phyloP scores from a whole-genome alignment of 768 basidiomycete species.

The Rhizopogon sp. region DNA sequence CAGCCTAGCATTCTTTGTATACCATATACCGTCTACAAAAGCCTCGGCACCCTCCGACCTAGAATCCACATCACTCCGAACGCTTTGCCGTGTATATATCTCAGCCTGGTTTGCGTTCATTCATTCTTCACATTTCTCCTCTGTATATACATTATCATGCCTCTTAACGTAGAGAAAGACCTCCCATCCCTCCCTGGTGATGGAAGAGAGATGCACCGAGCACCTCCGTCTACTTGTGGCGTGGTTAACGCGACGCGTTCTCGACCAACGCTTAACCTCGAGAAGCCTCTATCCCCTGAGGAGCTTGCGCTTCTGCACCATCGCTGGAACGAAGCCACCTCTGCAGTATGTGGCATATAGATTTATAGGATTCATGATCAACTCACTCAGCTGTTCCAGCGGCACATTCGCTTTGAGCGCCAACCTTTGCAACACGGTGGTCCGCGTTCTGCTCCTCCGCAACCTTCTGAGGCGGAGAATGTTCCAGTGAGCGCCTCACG shows the following conservation, averaged over 20 bases:
- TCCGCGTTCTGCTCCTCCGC: conserved; percentile 3
- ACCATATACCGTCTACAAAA: background rate
- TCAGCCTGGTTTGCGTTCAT: background rate
- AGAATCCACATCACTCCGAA: background rate
- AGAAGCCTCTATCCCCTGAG: conserved; percentile 12
- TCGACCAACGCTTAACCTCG: conserved; percentile 13
- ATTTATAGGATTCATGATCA: background rate
- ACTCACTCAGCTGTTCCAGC: background rate
- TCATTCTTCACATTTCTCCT: background rate
- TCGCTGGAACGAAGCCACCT: conserved; percentile 22
- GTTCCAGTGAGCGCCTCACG: background rate
- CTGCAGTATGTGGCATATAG: conserved; percentile 10
- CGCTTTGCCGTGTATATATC: background rate
- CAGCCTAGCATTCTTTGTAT: background rate
- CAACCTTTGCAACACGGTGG: conserved; percentile 1
- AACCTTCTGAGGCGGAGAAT: conserved; percentile 6
- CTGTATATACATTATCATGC: conserved; percentile 3
- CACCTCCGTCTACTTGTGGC: background rate
- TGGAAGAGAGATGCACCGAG: background rate
- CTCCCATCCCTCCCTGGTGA: conserved; percentile 16
- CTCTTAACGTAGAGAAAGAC: conserved; percentile 12
- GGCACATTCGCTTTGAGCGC: conserved; percentile 22
- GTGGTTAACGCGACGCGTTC: conserved; percentile 1
- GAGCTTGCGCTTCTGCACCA: conserved; percentile 15
- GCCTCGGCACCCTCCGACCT: background rate